Evolutionary conservation across 2,329 filamentous ascomycete genomes (phyloP).

Genomic region (Calonectria pseudoturangicola): DNA sequence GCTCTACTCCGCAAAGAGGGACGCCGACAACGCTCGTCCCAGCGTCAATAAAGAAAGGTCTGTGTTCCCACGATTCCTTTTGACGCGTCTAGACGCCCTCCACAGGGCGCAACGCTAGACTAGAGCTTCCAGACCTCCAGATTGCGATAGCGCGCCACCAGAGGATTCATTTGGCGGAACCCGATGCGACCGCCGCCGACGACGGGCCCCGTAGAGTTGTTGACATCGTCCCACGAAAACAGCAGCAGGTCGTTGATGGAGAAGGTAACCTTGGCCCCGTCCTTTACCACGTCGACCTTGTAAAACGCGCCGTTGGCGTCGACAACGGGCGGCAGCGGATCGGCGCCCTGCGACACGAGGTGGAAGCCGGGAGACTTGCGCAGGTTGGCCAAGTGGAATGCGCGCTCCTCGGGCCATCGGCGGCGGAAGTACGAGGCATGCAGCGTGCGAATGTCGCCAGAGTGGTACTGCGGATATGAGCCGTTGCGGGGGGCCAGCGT

Average conservation of each 20-base stretch:
- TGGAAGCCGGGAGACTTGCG: conserved; percentile 51
- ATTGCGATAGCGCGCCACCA: conserved; percentile 49
- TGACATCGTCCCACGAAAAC: conserved; percentile 47
- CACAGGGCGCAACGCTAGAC: not conserved
- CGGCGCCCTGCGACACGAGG: conserved; percentile 50
- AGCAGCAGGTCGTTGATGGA: conserved; percentile 45
- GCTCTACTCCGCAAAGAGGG: not conserved
- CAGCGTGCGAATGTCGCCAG: conserved; percentile 49
- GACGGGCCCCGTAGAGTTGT: conserved; percentile 47
- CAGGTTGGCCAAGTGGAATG: conserved; percentile 50
- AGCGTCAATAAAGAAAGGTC: not conserved
- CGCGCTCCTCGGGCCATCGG: conserved; percentile 51
- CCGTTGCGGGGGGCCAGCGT: conserved; percentile 47
- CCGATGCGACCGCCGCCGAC: conserved; percentile 47
- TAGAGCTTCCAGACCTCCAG: conserved; percentile 50
- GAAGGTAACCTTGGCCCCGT: conserved; percentile 45
- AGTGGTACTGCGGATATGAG: conserved; percentile 52
- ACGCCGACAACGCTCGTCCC: not conserved
- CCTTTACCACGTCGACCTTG: conserved; percentile 50
- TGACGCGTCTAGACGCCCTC: not conserved
- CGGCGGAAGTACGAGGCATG: conserved; percentile 53
- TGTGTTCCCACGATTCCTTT: not conserved
- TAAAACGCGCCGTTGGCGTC: conserved; percentile 49
- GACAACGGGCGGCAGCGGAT: conserved; percentile 47
- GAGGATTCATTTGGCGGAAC: conserved; percentile 49